A percentile compares a stretch with the other conserved stretches of the same genome.
These are phyloP conservation scores for Stephania cephalantha DNA, from an alignment of 164 flowering plant species.

Conservation along the genomic window DNA sequence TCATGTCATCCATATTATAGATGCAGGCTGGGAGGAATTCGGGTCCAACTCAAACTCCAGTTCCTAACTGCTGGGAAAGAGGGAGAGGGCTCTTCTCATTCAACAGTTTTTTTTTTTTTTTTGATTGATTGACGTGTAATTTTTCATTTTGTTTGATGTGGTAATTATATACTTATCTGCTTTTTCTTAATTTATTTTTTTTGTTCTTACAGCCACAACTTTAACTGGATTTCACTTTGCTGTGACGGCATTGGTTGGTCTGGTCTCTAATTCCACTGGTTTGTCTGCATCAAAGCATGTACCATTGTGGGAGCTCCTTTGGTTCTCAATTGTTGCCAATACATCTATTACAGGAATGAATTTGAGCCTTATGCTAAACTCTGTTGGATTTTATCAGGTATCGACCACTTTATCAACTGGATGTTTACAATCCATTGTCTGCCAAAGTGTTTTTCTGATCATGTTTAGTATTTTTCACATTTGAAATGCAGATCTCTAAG, in stretches of 20 bases:
- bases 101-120: not conserved
- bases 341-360: constrained; percentile 89
- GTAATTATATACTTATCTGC: not conserved
- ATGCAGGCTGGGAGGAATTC: not conserved
- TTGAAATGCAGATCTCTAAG: constrained; percentile 63
- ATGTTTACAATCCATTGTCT: not conserved
- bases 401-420: constrained; percentile 1
- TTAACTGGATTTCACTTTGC: constrained; percentile 91
- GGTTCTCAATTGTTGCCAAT: constrained; percentile 91
- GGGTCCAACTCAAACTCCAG: not conserved
- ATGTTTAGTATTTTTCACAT: not conserved
- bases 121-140: not conserved
- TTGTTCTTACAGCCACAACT: constrained; percentile 51
- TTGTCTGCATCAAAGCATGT: constrained; percentile 75
- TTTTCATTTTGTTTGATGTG: not conserved
- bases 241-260: constrained; percentile 80
- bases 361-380: constrained; percentile 63
- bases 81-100: not conserved
- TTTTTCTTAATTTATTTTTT: not conserved
- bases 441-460: not conserved
- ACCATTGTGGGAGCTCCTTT: constrained; percentile 91
- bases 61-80: not conserved
- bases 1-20: not conserved
- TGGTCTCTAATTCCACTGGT: constrained; percentile 78
- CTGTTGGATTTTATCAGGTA: constrained; percentile 68